Conservation (phyloP, 805 yeast genomes). For the Lipomyces anomalus region DNA sequence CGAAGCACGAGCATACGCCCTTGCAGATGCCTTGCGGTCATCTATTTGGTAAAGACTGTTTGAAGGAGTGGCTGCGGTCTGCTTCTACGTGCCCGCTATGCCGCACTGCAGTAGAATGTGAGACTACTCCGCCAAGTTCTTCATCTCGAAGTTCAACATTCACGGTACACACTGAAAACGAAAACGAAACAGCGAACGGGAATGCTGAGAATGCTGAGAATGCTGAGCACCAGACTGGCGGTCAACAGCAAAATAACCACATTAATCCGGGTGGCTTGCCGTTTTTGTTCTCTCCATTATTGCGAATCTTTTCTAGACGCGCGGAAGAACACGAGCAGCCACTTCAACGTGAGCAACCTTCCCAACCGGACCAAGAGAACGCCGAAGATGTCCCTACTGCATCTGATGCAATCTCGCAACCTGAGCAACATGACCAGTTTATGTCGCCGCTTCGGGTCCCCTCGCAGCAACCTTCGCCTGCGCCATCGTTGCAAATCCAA, state of each 20-base stretch:
- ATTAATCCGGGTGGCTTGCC: too few relatives aligned
- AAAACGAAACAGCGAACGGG: neutral
- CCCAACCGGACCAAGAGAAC: too few relatives aligned
- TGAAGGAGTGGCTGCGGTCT: constrained; percentile 72
- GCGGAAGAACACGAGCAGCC: too few relatives aligned
- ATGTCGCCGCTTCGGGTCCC: neutral
- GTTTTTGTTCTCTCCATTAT: neutral
- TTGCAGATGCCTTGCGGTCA: constrained; percentile 80
- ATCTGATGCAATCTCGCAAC: neutral
- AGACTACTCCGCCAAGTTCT: constrained; percentile 10
- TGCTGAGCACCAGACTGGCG: neutral
- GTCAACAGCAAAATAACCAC: too few relatives aligned
- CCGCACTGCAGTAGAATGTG: constrained; percentile 48
- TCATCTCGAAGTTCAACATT: neutral
- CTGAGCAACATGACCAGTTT: neutral
- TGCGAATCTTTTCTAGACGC: neutral
- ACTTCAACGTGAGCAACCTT: too few relatives aligned
- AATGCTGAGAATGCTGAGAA: neutral
- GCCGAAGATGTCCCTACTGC: neutral
- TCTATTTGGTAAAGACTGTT: constrained; percentile 78
- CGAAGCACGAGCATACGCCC: constrained; percentile 48
- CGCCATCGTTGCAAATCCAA: neutral
- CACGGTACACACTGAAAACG: neutral
- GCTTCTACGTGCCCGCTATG: constrained; percentile 84
- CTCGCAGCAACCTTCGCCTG: neutral